Evolutionary conservation across 2,329 filamentous ascomycete species (phyloP), one percentile per base, ranked within the genome.

Genomic region (Dendrostoma leiphaemia): DNA sequence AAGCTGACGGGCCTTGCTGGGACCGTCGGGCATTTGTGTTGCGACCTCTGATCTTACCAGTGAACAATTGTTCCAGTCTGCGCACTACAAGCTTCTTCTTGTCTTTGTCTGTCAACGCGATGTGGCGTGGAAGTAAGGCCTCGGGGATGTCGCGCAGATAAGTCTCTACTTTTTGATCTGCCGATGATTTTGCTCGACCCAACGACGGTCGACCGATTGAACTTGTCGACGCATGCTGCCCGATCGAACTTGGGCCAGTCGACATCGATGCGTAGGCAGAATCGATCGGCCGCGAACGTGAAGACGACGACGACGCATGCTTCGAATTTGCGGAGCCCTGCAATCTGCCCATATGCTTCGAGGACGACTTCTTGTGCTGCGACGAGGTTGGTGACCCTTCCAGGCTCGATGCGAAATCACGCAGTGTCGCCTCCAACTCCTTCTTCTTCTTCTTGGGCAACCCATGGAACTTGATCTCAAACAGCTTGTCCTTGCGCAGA

Each of bases 381-480:
- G 77, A 74, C 1, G 66, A 63, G 28, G 73, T 69, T 2, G 71
- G 69, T 0, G 79, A 80, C 9, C 69, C 75, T 21, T 84, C 80
- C 3, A 92, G 76, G 24, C 76, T 81, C 1, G 83, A 78, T 1
- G 86, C 85, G 60, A 93, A 92, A 46, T 85, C 83, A 51, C 85
- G 82, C 9, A 96, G 71, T 0, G 85, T 84, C 6, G 85, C 81
- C 65, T 95, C 90, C 19, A 95, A 69, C 59, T 94, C 89, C 54
- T 84, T 79, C 69, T 88, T 91, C 72, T 91, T 92, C 47, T 82
- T 78, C 44, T 83, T 78, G 0, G 88, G 81, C 37, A 95, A 69
- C 0, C 86, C 84, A 62, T 94, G 89, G 28, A 92, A 81, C 61
- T 89, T 87, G 57, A 96, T 84, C 66, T 95, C 91, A 62, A 96